phyloP scores from a whole-genome alignment of 139 green algal species.

The Coelastrella sp. region DNA sequence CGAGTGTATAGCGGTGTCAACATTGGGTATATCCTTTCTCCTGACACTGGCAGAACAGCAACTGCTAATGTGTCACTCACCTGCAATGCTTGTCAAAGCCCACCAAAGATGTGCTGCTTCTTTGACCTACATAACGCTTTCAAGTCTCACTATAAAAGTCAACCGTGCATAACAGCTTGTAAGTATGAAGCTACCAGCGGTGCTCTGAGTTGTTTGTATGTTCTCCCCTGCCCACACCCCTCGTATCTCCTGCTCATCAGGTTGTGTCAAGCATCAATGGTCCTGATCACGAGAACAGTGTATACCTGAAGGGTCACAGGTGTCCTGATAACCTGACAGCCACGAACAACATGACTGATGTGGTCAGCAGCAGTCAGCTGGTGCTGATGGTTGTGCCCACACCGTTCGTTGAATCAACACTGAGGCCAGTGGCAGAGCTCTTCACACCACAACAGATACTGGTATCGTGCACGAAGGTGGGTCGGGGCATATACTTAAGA shows the following conservation, averaged over 20 bases:
- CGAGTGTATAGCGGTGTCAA: neutral
- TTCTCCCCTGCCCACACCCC: too few species aligned
- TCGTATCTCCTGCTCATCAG: neutral
- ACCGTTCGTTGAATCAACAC: conserved; percentile 75
- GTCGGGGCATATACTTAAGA: too few species aligned
- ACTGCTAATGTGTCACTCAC: too few species aligned
- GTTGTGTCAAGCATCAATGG: conserved; percentile 76
- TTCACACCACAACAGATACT: conserved; percentile 66
- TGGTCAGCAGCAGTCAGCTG: conserved; percentile 63
- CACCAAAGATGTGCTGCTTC: too few species aligned
- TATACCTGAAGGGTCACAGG: conserved; percentile 65
- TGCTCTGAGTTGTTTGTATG: too few species aligned
- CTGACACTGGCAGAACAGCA: too few species aligned
- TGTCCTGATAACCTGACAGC: conserved; percentile 63
- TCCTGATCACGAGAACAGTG: conserved; percentile 68
- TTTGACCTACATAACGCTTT: too few species aligned
- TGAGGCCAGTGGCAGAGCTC: conserved; percentile 51
- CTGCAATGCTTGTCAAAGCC: too few species aligned
- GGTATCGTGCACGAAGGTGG: conserved; percentile 81
- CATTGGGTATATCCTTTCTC: too few species aligned
- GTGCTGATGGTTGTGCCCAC: conserved; percentile 87
- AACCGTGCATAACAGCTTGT: too few species aligned
- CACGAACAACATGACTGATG: conserved; percentile 59
- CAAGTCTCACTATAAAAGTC: too few species aligned
- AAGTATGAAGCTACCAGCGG: too few species aligned